Evolutionary conservation across 345 rosid species (phyloP).

Genomic region (Eucalyptus cloeziana): DNA sequence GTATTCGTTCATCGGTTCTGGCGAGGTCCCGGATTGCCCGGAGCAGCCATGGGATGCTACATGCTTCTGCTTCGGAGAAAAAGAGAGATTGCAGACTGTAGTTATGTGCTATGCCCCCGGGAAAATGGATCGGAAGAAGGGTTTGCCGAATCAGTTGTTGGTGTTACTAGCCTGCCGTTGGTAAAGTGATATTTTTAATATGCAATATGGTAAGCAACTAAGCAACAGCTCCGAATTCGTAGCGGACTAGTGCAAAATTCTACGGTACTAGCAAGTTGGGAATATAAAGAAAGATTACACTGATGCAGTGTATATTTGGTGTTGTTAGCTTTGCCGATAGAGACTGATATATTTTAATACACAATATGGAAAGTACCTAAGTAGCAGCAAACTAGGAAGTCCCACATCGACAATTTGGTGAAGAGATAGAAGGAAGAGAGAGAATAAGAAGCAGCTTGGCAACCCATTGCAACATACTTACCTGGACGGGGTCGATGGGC

Average conservation of each 20-base stretch:
- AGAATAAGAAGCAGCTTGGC: accelerated
- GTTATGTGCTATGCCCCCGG: background rate
- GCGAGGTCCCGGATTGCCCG: background rate
- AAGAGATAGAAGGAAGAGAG: background rate
- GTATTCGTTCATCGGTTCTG: background rate
- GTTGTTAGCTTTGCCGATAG: background rate
- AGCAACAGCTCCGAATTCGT: accelerated
- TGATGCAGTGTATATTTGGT: background rate
- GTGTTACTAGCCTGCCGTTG: background rate
- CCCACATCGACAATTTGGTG: background rate
- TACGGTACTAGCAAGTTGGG: background rate
- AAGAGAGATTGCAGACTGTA: background rate
- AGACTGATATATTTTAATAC: background rate
- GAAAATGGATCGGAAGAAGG: background rate
- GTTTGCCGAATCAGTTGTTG: background rate
- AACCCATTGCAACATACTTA: background rate
- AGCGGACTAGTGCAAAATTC: background rate
- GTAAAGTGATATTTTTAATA: background rate
- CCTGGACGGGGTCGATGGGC: background rate
- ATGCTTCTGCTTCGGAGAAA: background rate
- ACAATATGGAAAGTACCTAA: background rate
- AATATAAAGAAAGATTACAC: background rate
- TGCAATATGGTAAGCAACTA: background rate
- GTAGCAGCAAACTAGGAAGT: background rate
- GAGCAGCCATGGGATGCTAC: background rate